These are phyloP conservation scores for Fraxinus anomala DNA, from an alignment of 257 asterid genomes.

Conservation along the genomic window DNA sequence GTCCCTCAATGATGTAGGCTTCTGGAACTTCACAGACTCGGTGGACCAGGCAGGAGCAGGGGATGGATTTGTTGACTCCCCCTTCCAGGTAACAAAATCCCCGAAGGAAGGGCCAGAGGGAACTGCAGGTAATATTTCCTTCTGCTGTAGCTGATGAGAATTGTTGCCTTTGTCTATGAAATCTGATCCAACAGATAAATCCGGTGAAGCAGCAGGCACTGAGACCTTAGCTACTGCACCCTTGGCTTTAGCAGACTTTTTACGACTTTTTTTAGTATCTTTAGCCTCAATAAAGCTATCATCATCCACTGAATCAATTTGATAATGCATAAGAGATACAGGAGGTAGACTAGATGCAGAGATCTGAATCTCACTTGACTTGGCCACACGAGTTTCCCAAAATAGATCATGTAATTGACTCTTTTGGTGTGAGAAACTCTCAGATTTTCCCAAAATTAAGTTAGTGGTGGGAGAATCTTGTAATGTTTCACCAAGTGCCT, in stretches of 20 bases:
- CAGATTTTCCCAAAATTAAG: constrained; percentile 41
- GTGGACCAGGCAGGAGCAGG: constrained; percentile 89
- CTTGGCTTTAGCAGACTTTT: constrained; percentile 80
- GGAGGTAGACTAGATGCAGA: constrained; percentile 29
- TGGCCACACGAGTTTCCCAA: constrained; percentile 48
- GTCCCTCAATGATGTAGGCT: constrained; percentile 84
- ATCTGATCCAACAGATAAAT: constrained; percentile 54
- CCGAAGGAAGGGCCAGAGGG: constrained; percentile 95
- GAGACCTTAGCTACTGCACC: constrained; percentile 56
- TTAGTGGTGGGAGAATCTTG: constrained; percentile 42
- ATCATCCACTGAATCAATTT: constrained; percentile 40
- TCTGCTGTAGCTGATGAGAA: constrained; percentile 58
- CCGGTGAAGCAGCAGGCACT: constrained; percentile 43
- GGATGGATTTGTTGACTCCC: constrained; percentile 59
- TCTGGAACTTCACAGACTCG: constrained; percentile 63
- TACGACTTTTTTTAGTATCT: constrained; percentile 86
- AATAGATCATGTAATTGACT: constrained; percentile 63
- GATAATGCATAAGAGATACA: constrained; percentile 38
- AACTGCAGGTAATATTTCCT: constrained; percentile 65
- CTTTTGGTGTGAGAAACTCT: constrained; percentile 41
- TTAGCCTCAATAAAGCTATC: constrained; percentile 85
- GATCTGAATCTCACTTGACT: constrained; percentile 44
- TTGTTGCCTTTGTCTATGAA: constrained; percentile 62
- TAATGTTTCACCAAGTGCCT: constrained; percentile 41
- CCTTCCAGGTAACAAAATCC: constrained; percentile 91